Base-by-base conservation (phyloP, 2,329 filamentous ascomycete genomes). In the Xylariaceae sp. region DNA sequence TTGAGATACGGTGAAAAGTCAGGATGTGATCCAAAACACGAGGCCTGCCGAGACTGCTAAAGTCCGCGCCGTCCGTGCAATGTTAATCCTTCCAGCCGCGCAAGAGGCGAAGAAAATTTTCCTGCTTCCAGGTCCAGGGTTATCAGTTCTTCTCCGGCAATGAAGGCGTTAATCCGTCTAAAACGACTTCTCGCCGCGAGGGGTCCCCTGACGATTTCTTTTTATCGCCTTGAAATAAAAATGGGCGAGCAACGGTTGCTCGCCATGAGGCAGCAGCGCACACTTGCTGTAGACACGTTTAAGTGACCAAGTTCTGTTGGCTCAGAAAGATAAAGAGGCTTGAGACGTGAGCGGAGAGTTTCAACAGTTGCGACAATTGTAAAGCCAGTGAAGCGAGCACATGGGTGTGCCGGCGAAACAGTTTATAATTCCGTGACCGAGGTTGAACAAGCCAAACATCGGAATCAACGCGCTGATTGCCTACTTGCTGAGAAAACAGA, bases 21-120 rank as follows among this genome's bases (percentile, higher is more conserved):
- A 45, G 20, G 33, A 18, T 20, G 42, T 33, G 23, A 36, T 4
- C 30, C 11, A 18, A 26, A 47, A 53, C 45, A 58, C 50, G 54
- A 55, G 40, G 36, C 13, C 36, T 44, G 50, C 53, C 36, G 36
- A 43, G 52, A 44, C 45, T 43, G 26, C 51, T 51, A 48, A 57
- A 50, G 37, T 53, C 54, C 50, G 45, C 54, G 29, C 41, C 23
- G 50, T 53, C 54, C 56, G 57, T 55, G 53, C 56, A 53, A 49
- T 35, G 20, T 46, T 37, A 46, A 54, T 62, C 54, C 60, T 21
- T n/a, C n/a, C n/a, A 10, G 44, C 42, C 21, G 20, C 20, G 50
- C 58, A 41, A 55, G 60, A 62, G 50, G 37, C 53, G 51, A 53
- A 56, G 53, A 52, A 62, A 63, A 57, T 57, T 51, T 55, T 57